These are phyloP conservation scores for Ophiostoma pallidulum DNA, from an alignment of 2,329 filamentous ascomycete genomes.

Conservation along the genomic window DNA sequence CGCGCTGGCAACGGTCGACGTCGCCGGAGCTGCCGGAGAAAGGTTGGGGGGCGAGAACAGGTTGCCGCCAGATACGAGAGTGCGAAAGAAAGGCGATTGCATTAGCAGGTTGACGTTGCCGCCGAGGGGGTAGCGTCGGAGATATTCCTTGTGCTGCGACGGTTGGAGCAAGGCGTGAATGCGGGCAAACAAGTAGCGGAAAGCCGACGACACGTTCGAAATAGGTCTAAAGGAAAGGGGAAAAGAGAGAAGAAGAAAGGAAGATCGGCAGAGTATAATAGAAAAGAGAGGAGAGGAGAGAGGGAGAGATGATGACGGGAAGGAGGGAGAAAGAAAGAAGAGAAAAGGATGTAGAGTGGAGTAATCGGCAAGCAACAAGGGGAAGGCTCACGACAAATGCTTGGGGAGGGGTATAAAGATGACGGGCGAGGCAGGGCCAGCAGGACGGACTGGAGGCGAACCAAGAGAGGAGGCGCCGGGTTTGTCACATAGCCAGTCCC, in stretches of 20 bases:
- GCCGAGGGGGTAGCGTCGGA: too few relatives aligned
- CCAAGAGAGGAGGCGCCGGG: slow-evolving; percentile 6
- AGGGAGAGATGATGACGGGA: neutral
- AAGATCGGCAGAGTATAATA: slow-evolving; percentile 7
- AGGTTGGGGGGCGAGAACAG: neutral
- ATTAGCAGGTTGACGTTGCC: too few relatives aligned
- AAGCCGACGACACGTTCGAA: neutral
- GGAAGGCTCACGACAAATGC: neutral
- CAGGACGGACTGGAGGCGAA: neutral
- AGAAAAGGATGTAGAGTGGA: neutral
- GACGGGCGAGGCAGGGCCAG: neutral
- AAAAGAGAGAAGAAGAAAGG: slow-evolving; percentile 11
- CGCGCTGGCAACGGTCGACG: slow-evolving; percentile 28
- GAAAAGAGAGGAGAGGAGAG: neutral
- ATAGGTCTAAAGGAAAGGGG: neutral
- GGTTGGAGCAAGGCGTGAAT: too few relatives aligned
- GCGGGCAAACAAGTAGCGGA: too few relatives aligned
- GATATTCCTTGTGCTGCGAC: too few relatives aligned
- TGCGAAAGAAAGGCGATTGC: neutral
- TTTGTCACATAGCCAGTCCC: slow-evolving; percentile 14
- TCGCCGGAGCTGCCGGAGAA: slow-evolving; percentile 21
- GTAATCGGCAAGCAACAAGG: neutral
- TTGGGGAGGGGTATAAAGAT: neutral
- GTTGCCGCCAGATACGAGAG: neutral
- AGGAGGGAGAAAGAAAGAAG: neutral